phyloP scores from a whole-genome alignment of 495 filamentous ascomycete genomes.

The Hypoxylon rickii region DNA sequence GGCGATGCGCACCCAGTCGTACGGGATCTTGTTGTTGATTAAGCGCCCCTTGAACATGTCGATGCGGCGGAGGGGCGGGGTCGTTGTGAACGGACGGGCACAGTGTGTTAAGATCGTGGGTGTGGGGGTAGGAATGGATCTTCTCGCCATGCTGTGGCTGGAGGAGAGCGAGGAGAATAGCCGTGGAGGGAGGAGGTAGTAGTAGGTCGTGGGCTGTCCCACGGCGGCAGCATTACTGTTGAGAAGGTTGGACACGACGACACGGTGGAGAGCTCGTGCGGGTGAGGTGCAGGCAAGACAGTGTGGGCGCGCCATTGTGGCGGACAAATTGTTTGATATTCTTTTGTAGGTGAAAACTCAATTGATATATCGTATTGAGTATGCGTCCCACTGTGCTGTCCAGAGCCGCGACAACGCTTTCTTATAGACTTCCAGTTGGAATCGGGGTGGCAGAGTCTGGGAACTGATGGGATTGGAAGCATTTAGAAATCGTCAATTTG shows the following conservation, averaged over 20 bases:
- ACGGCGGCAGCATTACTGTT: constrained; percentile 8
- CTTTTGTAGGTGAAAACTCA: too few relatives aligned
- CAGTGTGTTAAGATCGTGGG: background rate
- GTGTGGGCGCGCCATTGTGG: constrained; percentile 27
- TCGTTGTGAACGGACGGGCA: constrained; percentile 24
- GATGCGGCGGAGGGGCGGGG: constrained; percentile 19
- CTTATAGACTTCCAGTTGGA: too few relatives aligned
- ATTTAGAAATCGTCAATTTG: too few relatives aligned
- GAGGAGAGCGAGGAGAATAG: constrained; percentile 4
- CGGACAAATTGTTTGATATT: too few relatives aligned
- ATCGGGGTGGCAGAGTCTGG: too few relatives aligned
- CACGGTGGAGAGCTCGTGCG: constrained; percentile 33
- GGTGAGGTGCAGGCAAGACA: constrained; percentile 28
- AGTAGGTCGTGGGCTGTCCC: constrained; percentile 11
- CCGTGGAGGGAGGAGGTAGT: constrained; percentile 14
- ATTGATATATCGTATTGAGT: too few relatives aligned
- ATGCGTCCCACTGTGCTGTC: too few relatives aligned
- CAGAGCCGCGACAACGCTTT: too few relatives aligned
- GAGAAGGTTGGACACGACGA: constrained; percentile 26
- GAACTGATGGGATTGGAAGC: too few relatives aligned
- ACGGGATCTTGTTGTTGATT: constrained; percentile 61
- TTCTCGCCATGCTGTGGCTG: background rate
- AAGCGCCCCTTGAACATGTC: constrained; percentile 3
- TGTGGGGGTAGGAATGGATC: background rate
- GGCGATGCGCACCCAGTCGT: constrained; percentile 59